Evolutionary conservation across 345 rosid species (phyloP).

Genomic region (Salix exigua): DNA sequence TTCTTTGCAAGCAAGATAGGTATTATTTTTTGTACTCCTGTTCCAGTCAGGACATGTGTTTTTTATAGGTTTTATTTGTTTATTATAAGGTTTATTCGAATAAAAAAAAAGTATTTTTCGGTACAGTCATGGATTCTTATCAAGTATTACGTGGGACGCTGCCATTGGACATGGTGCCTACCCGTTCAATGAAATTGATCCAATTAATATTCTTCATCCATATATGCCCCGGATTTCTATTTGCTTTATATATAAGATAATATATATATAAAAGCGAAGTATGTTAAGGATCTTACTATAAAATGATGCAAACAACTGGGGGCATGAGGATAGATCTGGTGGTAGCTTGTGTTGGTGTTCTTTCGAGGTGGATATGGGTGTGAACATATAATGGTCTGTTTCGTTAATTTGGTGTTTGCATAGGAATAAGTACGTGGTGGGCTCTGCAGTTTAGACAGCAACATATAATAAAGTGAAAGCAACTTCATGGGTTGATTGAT

Average conservation of each 20-base stretch:
- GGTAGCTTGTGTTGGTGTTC: no score
- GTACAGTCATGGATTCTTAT: neutral
- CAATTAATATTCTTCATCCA: neutral
- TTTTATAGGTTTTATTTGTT: no score
- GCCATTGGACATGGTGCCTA: neutral
- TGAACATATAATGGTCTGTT: neutral
- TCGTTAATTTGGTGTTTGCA: neutral
- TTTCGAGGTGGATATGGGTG: no score
- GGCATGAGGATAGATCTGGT: no score
- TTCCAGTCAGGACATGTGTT: no score
- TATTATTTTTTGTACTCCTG: neutral
- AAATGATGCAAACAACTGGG: no score
- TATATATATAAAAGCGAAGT: no score
- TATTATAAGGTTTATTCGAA: no score
- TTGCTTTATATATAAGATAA: neutral
- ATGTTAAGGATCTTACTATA: no score
- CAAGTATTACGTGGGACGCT: neutral
- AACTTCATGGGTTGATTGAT: neutral
- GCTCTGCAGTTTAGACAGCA: conserved; percentile 1
- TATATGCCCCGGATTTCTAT: neutral
- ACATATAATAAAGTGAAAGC: neutral
- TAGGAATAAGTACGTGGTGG: neutral
- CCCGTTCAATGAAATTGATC: neutral
- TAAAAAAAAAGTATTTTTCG: neutral
- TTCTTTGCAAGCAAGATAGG: neutral